These are phyloP conservation scores for Nothophoma quercina DNA, from an alignment of 2,329 filamentous ascomycete species.

Conservation along the genomic window DNA sequence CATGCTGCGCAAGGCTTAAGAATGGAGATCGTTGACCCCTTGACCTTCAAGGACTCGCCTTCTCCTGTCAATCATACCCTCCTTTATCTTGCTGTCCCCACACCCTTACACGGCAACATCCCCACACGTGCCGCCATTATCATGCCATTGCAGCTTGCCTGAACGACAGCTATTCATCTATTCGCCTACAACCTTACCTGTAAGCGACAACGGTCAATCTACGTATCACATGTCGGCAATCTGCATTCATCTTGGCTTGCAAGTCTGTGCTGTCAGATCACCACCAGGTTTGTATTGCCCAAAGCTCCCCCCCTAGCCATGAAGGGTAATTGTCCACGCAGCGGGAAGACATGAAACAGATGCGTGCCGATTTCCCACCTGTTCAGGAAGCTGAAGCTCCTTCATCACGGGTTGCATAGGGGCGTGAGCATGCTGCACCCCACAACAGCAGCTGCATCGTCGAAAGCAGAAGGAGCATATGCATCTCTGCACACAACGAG, in stretches of 20 bases:
- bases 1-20: too few species aligned
- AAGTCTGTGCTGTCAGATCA: conserved; percentile 13
- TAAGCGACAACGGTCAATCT: too few species aligned
- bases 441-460: background rate
- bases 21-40: too few species aligned
- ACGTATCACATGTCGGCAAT: conserved; percentile 23
- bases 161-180: too few species aligned
- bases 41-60: too few species aligned
- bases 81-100: too few species aligned
- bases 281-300: conserved; percentile 6
- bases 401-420: background rate
- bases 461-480: background rate
- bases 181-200: too few species aligned
- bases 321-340: background rate
- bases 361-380: background rate
- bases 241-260: conserved; percentile 1
- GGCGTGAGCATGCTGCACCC: too few species aligned
- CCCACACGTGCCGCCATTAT: too few species aligned
- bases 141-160: too few species aligned
- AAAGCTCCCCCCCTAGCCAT: background rate
- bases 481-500: background rate
- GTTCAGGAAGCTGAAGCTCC: background rate
- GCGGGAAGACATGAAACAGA: conserved; percentile 8
- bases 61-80: too few species aligned
- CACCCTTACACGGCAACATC: too few species aligned